Evolutionary conservation across 148 eudicot species (phyloP), one percentile per base, ranked within the genome.

Genomic region (Pouteria glomerata): DNA sequence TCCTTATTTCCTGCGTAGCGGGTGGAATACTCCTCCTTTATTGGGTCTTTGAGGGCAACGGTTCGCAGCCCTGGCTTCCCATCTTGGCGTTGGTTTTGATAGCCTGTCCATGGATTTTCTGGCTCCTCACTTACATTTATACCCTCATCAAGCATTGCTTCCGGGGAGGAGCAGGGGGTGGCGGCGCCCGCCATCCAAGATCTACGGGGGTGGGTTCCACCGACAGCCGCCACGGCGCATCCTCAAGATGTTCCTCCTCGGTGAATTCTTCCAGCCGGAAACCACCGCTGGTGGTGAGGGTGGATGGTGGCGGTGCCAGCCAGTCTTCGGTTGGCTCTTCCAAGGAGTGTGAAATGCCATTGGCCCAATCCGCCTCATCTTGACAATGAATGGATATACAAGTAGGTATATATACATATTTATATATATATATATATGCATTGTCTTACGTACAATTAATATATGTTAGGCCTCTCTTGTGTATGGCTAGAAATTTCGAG

Each of bases 81-180:
- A 7, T 34, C 4, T 50, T 30, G 3, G 81, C 84, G 39, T 56
- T 78, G 30, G 2, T 52, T 12, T 51, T 81, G 11, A 78, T 81
- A 47, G 67, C 71, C 52, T 34, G 63, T 23, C 77, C 84, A 12
- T 81, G 81, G 81, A 29, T 78, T 6, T 77, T 81, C 63, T 81
- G 81, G 84, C 18, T 81, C 68, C 15, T 81, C 2, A 62, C 81
- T 37, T 81, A 77, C 60, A 26, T 81, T 23, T 78, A 81, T 62
- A 41, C 84, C 18, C 71, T 78, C 71, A 61, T 68, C 33, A 78
- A 77, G 58, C 29, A 14, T 4, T 81, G 76, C 68, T 13, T 45
- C 21, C 16, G 64, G 29, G 23, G 2, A 15, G 12, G 6, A 31
- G 12, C n/a, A 2, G 55, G 14, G 2, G 55, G 55, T 15, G 24